phyloP scores from a whole-genome alignment of 345 rosid species.

The Eutrema japonicum region DNA sequence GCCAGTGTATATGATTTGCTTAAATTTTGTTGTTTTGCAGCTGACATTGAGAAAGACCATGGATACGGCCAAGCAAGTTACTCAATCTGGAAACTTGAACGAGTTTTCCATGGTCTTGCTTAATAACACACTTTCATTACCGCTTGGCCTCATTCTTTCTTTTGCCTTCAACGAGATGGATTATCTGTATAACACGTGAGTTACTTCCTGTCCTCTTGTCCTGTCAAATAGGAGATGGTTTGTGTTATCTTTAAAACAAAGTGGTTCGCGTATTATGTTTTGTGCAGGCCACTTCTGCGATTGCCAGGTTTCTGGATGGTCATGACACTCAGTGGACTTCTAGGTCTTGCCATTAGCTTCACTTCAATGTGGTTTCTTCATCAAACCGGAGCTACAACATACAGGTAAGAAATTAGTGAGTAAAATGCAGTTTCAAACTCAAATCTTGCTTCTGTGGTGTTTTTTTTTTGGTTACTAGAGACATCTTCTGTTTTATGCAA shows the following conservation, averaged over 20 bases:
- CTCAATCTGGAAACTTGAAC: constrained; percentile 87
- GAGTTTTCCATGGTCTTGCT: constrained; percentile 98
- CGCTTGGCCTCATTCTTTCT: constrained; percentile 79
- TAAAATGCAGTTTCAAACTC: constrained; percentile 10
- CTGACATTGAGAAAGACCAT: constrained; percentile 87
- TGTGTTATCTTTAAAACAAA: constrained; percentile 16
- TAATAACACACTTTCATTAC: constrained; percentile 89
- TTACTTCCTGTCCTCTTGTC: constrained; percentile 10
- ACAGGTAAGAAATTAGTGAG: constrained; percentile 61
- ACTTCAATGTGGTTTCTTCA: constrained; percentile 99
- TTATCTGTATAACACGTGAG: constrained; percentile 80
- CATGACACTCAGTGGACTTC: constrained; percentile 84
- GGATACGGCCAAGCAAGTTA: constrained; percentile 96
- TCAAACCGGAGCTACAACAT: constrained; percentile 97
- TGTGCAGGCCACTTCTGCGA: constrained; percentile 79
- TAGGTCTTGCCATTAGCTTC: constrained; percentile 97
- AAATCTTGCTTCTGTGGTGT: background rate
- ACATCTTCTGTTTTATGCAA: constrained; percentile 20
- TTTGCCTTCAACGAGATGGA: constrained; percentile 83
- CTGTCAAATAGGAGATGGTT: constrained; percentile 3
- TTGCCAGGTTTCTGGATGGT: constrained; percentile 90
- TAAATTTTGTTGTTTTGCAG: constrained; percentile 54
- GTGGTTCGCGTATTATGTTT: constrained; percentile 14
- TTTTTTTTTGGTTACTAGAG: background rate
- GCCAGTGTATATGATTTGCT: background rate